Percentiles rank a stretch among this genome's conserved stretches.
Conservation (phyloP, 345 rosid species). For the Abelmoschus esculentus region DNA sequence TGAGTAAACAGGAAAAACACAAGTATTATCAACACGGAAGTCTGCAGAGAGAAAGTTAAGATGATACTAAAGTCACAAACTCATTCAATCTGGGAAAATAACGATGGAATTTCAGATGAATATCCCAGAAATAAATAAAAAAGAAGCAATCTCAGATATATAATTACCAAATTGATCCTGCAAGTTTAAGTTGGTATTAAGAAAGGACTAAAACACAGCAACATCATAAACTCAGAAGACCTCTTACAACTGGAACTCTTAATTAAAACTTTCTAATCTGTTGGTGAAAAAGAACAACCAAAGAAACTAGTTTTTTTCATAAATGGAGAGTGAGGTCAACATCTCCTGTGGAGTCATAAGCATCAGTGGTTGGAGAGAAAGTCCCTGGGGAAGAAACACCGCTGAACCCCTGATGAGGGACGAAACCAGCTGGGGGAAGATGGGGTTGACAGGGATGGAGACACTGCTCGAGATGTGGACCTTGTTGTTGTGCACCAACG, state of each 20-base stretch:
- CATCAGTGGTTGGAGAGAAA: conserved; percentile 3
- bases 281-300: not conserved
- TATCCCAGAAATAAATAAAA: too few relatives aligned
- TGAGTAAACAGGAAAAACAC: not conserved
- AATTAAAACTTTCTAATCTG: not conserved
- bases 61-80: too few relatives aligned
- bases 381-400: too few relatives aligned
- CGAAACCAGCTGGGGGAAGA: conserved; percentile 1
- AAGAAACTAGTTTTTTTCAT: conserved; percentile 12
- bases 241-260: not conserved
- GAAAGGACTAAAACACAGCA: too few relatives aligned
- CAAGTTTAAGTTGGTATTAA: too few relatives aligned
- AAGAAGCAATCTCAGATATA: too few relatives aligned
- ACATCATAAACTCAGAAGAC: not conserved
- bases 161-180: too few relatives aligned
- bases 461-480: conserved; percentile 14
- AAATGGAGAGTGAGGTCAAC: conserved; percentile 46
- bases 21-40: too few relatives aligned
- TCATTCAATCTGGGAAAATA: too few relatives aligned
- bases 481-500: not conserved
- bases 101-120: too few relatives aligned
- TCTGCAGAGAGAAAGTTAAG: too few relatives aligned
- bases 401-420: not conserved
- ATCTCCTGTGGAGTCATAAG: conserved; percentile 15
- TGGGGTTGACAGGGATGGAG: conserved; percentile 15